A percentile compares a stretch with the other conserved stretches of the same genome.
Conservation (phyloP, 1,284 basidiomycete genomes). For the Rhodotorula sp. region DNA sequence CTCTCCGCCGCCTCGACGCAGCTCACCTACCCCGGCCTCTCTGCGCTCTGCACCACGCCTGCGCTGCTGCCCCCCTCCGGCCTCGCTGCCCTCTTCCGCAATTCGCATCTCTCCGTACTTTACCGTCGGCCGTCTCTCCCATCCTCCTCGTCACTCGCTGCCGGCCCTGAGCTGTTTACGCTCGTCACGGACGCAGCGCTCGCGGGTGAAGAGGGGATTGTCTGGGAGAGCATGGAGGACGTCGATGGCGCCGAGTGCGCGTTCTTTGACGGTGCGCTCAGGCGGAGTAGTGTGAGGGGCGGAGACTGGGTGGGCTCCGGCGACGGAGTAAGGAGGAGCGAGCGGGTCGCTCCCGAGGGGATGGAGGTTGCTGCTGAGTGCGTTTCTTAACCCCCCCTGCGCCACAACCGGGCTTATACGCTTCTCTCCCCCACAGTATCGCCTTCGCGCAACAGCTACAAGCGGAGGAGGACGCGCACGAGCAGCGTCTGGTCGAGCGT, state of each 20-base stretch:
- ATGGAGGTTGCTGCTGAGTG: constrained; percentile 43
- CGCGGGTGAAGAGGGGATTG: constrained; percentile 68
- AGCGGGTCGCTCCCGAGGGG: constrained; percentile 57
- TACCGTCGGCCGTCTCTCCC: constrained; percentile 61
- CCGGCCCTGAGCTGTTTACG: constrained; percentile 64
- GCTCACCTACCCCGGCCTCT: constrained; percentile 75
- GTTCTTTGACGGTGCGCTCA: constrained; percentile 63
- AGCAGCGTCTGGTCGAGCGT: background rate
- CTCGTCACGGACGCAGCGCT: constrained; percentile 82
- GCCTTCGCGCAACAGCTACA: constrained; percentile 70
- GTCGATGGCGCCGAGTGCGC: constrained; percentile 73
- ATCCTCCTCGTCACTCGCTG: constrained; percentile 26
- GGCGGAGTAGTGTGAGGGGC: background rate
- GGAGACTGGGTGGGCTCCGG: constrained; percentile 24
- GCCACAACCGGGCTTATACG: too few relatives aligned
- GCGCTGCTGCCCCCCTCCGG: constrained; percentile 50
- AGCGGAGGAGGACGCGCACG: constrained; percentile 64
- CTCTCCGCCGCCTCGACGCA: constrained; percentile 74
- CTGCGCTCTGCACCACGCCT: constrained; percentile 47
- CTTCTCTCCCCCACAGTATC: constrained; percentile 53
- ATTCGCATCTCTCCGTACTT: constrained; percentile 82
- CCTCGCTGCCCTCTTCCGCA: constrained; percentile 70
- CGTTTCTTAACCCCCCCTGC: background rate
- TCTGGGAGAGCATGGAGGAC: constrained; percentile 87
- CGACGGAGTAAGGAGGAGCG: constrained; percentile 11